A percentile compares a stretch with the other conserved stretches of the same genome.
phyloP scores from a whole-genome alignment of 768 basidiomycete species.

The Lactifluus pinguis region DNA sequence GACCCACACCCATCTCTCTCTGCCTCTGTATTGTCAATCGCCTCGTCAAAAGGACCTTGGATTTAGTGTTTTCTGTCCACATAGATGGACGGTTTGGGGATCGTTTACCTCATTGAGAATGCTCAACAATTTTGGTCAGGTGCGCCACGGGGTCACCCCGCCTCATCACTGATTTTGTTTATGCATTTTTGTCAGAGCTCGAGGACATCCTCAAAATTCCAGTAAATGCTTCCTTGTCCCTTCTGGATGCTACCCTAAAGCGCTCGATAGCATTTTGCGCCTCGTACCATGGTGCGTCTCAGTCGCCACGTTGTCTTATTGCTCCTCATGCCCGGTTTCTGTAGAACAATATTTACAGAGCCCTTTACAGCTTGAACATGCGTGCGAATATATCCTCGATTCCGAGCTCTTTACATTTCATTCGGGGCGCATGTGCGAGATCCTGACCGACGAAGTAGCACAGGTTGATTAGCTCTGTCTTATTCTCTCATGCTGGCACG shows the following conservation, averaged over 20 bases:
- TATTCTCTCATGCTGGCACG: neutral
- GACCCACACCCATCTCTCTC: neutral
- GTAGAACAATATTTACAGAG: conserved; percentile 80
- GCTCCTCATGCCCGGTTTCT: neutral
- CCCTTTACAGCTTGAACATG: conserved; percentile 77
- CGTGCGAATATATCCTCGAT: conserved; percentile 63
- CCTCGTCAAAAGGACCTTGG: neutral
- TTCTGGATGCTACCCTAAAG: conserved; percentile 70
- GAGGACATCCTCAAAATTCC: conserved; percentile 73
- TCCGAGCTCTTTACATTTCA: conserved; percentile 88
- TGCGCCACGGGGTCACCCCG: conserved; percentile 29
- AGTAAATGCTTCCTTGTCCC: conserved; percentile 53
- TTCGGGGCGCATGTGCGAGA: conserved; percentile 84
- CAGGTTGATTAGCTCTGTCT: conserved; percentile 36
- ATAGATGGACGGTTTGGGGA: conserved; percentile 60
- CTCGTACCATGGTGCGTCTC: conserved; percentile 70
- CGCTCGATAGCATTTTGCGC: conserved; percentile 74
- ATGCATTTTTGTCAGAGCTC: conserved; percentile 50
- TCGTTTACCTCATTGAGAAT: conserved; percentile 74
- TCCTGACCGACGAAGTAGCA: conserved; percentile 59
- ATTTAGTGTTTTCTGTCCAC: neutral
- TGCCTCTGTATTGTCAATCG: neutral
- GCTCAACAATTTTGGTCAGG: conserved; percentile 89
- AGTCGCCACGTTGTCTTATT: neutral
- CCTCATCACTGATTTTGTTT: conserved; percentile 1